A percentile compares a stretch with the other conserved stretches of the same genome.
Conservation (phyloP, 176 grass and related monocot species). For the Aegilops bicornis region DNA sequence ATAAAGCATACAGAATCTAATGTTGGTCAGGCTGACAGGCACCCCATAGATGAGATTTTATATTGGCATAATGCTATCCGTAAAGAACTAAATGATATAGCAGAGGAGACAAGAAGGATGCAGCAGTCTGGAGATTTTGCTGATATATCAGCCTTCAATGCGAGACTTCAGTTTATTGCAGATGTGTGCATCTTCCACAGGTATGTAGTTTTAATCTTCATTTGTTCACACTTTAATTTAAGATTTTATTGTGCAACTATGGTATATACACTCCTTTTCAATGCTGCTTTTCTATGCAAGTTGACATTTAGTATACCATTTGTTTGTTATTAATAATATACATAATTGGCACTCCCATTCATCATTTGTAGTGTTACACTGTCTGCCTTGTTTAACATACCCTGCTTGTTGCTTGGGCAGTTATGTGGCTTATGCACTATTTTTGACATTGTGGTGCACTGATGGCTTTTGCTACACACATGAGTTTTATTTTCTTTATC, state of each 20-base stretch:
- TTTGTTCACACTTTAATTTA: not conserved
- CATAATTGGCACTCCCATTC: constrained; percentile 2
- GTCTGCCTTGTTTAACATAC: not conserved
- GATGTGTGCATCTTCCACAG: constrained; percentile 99
- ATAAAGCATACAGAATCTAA: constrained; percentile 53
- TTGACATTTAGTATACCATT: not conserved
- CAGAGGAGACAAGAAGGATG: constrained; percentile 81
- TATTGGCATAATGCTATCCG: constrained; percentile 96
- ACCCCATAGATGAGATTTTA: constrained; percentile 97
- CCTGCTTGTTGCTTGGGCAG: not conserved
- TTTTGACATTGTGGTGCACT: constrained; percentile 11
- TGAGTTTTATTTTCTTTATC: not conserved
- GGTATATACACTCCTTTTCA: not conserved
- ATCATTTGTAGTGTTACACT: not conserved
- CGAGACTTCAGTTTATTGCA: constrained; percentile 92
- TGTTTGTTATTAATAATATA: not conserved
- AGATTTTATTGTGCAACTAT: constrained; percentile 1
- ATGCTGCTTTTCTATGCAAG: constrained; percentile 12
- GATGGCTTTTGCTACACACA: not conserved
- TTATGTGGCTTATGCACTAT: not conserved
- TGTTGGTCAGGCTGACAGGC: constrained; percentile 27
- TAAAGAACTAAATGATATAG: constrained; percentile 78
- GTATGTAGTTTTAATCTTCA: constrained; percentile 29
- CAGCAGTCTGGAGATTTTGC: constrained; percentile 83
- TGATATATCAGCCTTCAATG: constrained; percentile 81